A percentile compares a stretch with the other conserved stretches of the same genome.
Conservation (phyloP, 2,329 filamentous ascomycete species). For the Fusarium solani-melongenae region DNA sequence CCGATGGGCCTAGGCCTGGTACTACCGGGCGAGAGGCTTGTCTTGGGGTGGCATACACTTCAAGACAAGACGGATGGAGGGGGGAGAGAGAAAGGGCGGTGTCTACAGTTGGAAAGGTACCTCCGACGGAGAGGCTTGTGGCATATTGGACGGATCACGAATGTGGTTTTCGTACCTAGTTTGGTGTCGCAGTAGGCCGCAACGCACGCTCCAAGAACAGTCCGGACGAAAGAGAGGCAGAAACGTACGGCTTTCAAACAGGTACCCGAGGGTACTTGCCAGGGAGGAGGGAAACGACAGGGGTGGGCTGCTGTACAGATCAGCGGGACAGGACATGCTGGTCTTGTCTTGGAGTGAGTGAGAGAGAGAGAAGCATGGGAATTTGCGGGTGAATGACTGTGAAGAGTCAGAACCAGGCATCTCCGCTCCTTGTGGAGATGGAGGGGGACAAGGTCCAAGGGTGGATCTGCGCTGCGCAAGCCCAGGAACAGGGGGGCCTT, state of each 20-base stretch:
- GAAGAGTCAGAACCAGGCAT: conserved; percentile 7
- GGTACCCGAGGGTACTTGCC: conserved; percentile 31
- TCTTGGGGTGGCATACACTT: conserved; percentile 6
- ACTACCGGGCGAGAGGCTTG: conserved; percentile 1
- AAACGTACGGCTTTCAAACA: conserved; percentile 1
- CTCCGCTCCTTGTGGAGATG: conserved; percentile 24
- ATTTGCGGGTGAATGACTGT: conserved; percentile 23
- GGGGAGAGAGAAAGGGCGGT: conserved; percentile 12
- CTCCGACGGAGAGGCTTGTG: neutral
- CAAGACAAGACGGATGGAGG: neutral
- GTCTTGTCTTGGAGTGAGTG: conserved; percentile 9
- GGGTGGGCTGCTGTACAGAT: conserved; percentile 21
- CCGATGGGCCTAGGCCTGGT: conserved; percentile 10
- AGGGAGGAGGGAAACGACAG: conserved; percentile 11
- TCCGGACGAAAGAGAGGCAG: conserved; percentile 12
- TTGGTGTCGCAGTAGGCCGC: neutral
- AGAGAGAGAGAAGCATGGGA: conserved; percentile 27
- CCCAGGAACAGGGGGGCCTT: conserved; percentile 6
- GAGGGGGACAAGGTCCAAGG: neutral
- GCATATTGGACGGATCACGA: neutral
- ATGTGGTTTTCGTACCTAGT: neutral
- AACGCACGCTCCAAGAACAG: neutral
- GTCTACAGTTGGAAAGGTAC: neutral
- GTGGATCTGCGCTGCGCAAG: conserved; percentile 4
- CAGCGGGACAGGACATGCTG: conserved; percentile 31